Base-by-base conservation (phyloP, 768 basidiomycete species). In the Suillus subalutaceus region DNA sequence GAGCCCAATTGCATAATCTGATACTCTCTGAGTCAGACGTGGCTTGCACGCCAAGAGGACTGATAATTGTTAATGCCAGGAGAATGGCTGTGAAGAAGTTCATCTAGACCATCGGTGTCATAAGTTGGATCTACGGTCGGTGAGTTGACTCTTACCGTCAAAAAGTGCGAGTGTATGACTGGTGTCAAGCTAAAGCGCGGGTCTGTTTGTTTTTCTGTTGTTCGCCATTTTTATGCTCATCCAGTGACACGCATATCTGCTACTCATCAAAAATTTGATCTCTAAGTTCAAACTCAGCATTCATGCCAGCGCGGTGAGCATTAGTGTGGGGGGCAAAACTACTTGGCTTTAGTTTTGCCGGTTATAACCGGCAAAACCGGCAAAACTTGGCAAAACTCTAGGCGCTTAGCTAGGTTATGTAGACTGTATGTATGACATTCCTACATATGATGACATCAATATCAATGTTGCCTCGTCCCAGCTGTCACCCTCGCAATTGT, bases 1-100 rank as follows among this genome's bases (percentile, higher is more conserved):
- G 65, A 26, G 30, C 26, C 66, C 68, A 67, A 56, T 66, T 46
- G 59, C 59, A 70, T 62, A 57, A 56, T 20, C 7, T 26, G 2
- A 23, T 15, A 23, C 43, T 30, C 38, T 2, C 20, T 4, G 35
- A 37, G 20, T 23, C 2, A 15, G 16, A 5, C 9, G 1, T 41
- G 26, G 23, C 58, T 30, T 10, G 23, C 4, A 26, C 40, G 10
- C 9, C 1, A 18, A 60, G 26, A 30, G 26, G 40, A 12, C 58
- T 60, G 10, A 41, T 16, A 41, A 23, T 26, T 20, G 40, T 41
- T 26, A 41, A 20, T 59, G 40, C 58, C 18, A 41, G 23, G 23
- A 26, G 26, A 59, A 26, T 41, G 26, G 10, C 10, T 26, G n/a
- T 12, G 16, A 41, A 26, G 40, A 60, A 40, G 40, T 60, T 60